phyloP scores from a whole-genome alignment of 208 protist species.

The Acanthamoeba lenticulata region DNA sequence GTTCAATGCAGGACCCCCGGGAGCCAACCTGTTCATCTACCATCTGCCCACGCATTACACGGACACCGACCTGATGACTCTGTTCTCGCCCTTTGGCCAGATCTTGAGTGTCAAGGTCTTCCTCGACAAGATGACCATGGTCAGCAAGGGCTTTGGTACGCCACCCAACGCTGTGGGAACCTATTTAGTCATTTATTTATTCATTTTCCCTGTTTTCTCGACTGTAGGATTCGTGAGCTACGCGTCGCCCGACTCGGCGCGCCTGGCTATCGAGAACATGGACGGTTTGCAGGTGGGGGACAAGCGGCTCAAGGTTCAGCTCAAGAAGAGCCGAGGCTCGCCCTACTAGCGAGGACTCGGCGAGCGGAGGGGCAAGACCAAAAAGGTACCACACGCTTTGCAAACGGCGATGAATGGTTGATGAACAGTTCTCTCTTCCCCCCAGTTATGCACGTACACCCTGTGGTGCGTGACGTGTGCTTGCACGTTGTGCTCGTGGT shows the following conservation, averaged over 20 bases:
- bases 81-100: constrained; percentile 78
- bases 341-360: constrained; percentile 49
- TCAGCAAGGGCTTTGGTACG: constrained; percentile 78
- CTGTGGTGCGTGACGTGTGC: too few species aligned
- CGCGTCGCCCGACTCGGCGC: constrained; percentile 74
- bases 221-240: constrained; percentile 79
- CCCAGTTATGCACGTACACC: too few species aligned
- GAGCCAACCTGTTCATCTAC: constrained; percentile 83
- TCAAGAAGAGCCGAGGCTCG: constrained; percentile 59
- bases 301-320: constrained; percentile 82
- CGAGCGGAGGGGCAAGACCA: background rate
- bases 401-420: too few species aligned
- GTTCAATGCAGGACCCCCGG: constrained; percentile 25
- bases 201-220: background rate
- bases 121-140: constrained; percentile 76
- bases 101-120: constrained; percentile 80
- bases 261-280: constrained; percentile 78
- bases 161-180: background rate
- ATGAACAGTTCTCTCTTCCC: too few species aligned
- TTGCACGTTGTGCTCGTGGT: too few species aligned
- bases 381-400: background rate
- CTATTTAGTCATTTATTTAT: too few species aligned
- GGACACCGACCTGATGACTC: constrained; percentile 70
- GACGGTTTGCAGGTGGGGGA: constrained; percentile 80
- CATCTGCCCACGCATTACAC: constrained; percentile 77